Evolutionary conservation across 805 yeast genomes (phyloP).

Genomic region (Starmera pachycereana): DNA sequence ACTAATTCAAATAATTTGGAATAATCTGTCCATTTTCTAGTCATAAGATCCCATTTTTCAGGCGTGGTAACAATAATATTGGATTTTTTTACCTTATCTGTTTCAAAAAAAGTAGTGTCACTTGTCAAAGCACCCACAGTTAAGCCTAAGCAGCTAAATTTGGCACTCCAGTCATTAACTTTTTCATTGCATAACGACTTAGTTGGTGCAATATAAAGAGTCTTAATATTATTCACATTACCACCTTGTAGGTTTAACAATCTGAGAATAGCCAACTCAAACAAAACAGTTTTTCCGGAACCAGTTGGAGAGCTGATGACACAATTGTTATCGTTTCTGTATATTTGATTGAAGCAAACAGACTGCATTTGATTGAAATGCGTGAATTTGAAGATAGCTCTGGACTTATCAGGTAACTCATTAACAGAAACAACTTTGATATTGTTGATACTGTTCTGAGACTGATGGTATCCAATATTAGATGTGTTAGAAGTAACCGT

Average conservation of each 20-base stretch:
- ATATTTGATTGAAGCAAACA: constrained; percentile 28
- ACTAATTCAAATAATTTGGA: constrained; percentile 28
- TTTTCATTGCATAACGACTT: constrained; percentile 47
- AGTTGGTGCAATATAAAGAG: constrained; percentile 49
- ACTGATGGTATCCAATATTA: background rate
- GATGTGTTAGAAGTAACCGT: background rate
- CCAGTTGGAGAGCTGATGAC: constrained; percentile 49
- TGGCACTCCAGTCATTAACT: constrained; percentile 33
- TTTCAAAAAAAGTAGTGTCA: constrained; percentile 36
- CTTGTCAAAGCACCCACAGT: constrained; percentile 44
- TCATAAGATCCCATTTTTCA: constrained; percentile 51
- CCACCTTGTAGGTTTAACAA: constrained; percentile 19
- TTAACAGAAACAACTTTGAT: constrained; percentile 2
- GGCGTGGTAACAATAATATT: constrained; percentile 50
- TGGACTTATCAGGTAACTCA: constrained; percentile 27
- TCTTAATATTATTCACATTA: constrained; percentile 19
- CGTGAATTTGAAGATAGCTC: constrained; percentile 23
- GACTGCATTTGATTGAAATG: constrained; percentile 43
- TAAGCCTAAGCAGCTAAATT: constrained; percentile 28
- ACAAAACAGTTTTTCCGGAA: constrained; percentile 47
- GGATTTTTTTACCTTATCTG: constrained; percentile 35
- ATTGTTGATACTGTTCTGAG: background rate
- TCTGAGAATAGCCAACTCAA: constrained; percentile 40
- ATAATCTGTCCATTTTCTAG: constrained; percentile 40
- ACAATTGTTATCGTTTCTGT: constrained; percentile 26